phyloP scores from a whole-genome alignment of 148 eudicot genomes.

The Silene conica region DNA sequence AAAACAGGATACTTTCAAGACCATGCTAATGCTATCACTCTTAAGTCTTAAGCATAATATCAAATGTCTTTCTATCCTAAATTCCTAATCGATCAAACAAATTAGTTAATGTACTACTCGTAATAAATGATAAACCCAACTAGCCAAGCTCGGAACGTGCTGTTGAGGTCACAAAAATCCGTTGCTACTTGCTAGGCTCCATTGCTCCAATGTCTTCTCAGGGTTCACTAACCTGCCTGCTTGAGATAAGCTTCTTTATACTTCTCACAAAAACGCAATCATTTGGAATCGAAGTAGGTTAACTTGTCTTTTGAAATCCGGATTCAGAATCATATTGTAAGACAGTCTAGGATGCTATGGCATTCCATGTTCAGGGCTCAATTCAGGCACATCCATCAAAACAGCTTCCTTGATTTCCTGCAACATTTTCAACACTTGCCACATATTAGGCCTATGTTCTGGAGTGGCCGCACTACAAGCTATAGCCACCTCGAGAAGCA shows the following conservation, averaged over 20 bases:
- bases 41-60: too few relatives aligned
- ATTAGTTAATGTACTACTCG: neutral
- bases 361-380: constrained; percentile 24
- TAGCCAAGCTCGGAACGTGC: neutral
- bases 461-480: constrained; percentile 51
- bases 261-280: neutral
- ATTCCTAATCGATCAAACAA: neutral
- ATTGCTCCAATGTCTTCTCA: neutral
- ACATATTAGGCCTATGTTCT: constrained; percentile 74
- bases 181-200: too few relatives aligned
- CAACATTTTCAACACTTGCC: constrained; percentile 78
- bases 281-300: neutral
- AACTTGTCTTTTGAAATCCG: neutral
- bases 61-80: too few relatives aligned
- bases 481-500: constrained; percentile 69
- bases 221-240: neutral
- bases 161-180: neutral
- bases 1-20: too few relatives aligned
- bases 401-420: constrained; percentile 64
- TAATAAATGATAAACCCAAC: neutral
- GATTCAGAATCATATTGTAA: neutral
- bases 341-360: constrained; percentile 11
- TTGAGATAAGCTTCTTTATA: neutral
- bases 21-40: too few relatives aligned
- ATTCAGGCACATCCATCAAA: constrained; percentile 43